Evolutionary conservation across 1,139 yeast species (phyloP).

Genomic region (Candida freyschussii): DNA sequence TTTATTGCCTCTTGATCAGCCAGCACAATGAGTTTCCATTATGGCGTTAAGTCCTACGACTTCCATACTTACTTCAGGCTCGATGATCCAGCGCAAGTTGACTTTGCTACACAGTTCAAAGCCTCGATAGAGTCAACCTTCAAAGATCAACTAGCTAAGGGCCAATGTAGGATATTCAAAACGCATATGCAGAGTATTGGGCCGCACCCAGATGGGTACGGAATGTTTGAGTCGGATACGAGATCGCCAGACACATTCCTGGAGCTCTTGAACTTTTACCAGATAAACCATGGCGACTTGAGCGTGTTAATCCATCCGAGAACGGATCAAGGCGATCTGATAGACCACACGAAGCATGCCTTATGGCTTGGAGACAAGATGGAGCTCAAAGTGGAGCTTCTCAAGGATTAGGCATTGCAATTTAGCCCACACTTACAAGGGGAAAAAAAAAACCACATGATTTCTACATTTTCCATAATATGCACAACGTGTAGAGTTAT

Average conservation of each 20-base stretch:
- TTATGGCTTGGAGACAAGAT: slow-evolving; percentile 47
- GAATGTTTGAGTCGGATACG: slow-evolving; percentile 38
- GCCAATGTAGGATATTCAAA: slow-evolving; percentile 40
- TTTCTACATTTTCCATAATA: background rate
- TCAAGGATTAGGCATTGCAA: background rate
- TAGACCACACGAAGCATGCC: slow-evolving; percentile 51
- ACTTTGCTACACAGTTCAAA: slow-evolving; percentile 38
- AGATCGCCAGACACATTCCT: slow-evolving; percentile 31
- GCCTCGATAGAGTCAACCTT: slow-evolving; percentile 41
- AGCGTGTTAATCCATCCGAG: slow-evolving; percentile 54
- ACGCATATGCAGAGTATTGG: slow-evolving; percentile 51
- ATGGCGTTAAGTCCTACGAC: slow-evolving; percentile 39
- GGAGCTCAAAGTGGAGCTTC: slow-evolving; percentile 17
- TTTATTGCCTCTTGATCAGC: too few species aligned
- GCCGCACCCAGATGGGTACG: slow-evolving; percentile 45
- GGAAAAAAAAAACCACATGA: too few species aligned
- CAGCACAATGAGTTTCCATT: slow-evolving; percentile 17
- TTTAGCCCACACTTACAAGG: too few species aligned
- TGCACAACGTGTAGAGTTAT: background rate
- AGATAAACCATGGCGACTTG: slow-evolving; percentile 45
- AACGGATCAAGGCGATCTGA: slow-evolving; percentile 29
- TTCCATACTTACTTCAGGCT: slow-evolving; percentile 52
- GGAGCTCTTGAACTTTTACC: slow-evolving; percentile 34
- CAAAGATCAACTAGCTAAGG: slow-evolving; percentile 39
- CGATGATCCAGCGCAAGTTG: slow-evolving; percentile 32